phyloP scores from a whole-genome alignment of 192 early-diverging fungal genomes.

The Coemansia sp. region DNA sequence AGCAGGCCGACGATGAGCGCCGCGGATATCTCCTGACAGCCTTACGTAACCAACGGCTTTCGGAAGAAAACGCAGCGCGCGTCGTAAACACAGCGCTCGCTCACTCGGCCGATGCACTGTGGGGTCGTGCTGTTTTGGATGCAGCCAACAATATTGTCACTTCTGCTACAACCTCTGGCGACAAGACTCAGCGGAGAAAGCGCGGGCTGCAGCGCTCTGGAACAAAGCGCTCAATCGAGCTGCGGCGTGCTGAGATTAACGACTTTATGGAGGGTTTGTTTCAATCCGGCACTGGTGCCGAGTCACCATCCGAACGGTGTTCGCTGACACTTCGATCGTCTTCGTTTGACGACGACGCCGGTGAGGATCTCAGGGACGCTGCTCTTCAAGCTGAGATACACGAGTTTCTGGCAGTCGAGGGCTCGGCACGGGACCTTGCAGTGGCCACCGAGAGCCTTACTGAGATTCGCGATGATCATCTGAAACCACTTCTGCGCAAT shows the following conservation, averaged over 20 bases:
- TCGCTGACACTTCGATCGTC: background rate
- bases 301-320: background rate
- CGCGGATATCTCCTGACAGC: slow-evolving; percentile 42
- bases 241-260: slow-evolving; percentile 47
- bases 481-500: slow-evolving; percentile 54
- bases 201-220: slow-evolving; percentile 43
- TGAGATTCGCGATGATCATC: slow-evolving; percentile 53
- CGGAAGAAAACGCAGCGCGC: slow-evolving; percentile 14
- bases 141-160: background rate
- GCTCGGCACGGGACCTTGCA: slow-evolving; percentile 36
- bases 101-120: slow-evolving; percentile 18
- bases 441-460: slow-evolving; percentile 53
- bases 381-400: slow-evolving; percentile 24
- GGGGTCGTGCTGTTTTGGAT: slow-evolving; percentile 17
- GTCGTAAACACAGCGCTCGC: slow-evolving; percentile 17
- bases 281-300: background rate
- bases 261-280: slow-evolving; percentile 51
- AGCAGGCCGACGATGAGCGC: slow-evolving; percentile 53
- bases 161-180: background rate
- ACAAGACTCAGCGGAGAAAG: slow-evolving; percentile 15
- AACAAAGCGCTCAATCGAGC: slow-evolving; percentile 49
- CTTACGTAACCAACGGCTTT: slow-evolving; percentile 38
- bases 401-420: slow-evolving; percentile 26
- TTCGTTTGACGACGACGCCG: slow-evolving; percentile 12
- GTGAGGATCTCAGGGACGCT: slow-evolving; percentile 11